Evolutionary conservation across 805 yeast species (phyloP), one percentile per base, ranked within the genome.

Genomic region (Candida andamanensis): DNA sequence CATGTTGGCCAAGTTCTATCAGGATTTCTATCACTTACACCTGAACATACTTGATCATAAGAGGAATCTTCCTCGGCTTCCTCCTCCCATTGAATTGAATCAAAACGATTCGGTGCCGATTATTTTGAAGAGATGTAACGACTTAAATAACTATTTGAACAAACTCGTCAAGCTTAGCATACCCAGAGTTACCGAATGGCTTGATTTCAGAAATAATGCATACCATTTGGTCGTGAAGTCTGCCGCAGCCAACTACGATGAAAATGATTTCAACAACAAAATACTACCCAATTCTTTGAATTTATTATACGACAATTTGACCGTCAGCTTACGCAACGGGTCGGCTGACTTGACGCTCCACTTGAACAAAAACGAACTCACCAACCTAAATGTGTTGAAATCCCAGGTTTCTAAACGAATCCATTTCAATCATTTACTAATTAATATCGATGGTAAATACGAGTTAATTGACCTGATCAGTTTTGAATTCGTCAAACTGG

Each of bases 11-110:
- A 63, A 60, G 36, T 42, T 47, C 24, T 62, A 63, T 40, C 60
- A 60, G 24, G 63, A 63, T 26, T 61, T 65, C 30, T 61, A 59
- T 45, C 43, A 56, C 20, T 40, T 65, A 24, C 68, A 62, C 34
- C 15, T 44, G 6, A 18, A 30, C 1, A 35, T 57, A 15, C 19
- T 36, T 10, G 29, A 34, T 11, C 17, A 36, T 14, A 21, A 27
- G 8, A 33, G 31, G 15, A 30, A 19, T 9, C 39, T 60, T 20
- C 64, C 65, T 7, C 47, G 46, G 28, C 40, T 60, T 11, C 67
- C 67, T 0, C 44, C 47, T 15, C 65, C 67, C 9, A 42, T 53
- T 11, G 35, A 43, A 12, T 30, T 45, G 10, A 42, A 34, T 19
- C 27, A 32, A 13, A 35, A 35, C n/a, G 31, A 35, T 12, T 11